Percentiles rank a stretch among this genome's conserved stretches.
These are phyloP conservation scores for Nigrospora oryzae DNA, from an alignment of 2,329 filamentous ascomycete genomes.

Conservation along the genomic window DNA sequence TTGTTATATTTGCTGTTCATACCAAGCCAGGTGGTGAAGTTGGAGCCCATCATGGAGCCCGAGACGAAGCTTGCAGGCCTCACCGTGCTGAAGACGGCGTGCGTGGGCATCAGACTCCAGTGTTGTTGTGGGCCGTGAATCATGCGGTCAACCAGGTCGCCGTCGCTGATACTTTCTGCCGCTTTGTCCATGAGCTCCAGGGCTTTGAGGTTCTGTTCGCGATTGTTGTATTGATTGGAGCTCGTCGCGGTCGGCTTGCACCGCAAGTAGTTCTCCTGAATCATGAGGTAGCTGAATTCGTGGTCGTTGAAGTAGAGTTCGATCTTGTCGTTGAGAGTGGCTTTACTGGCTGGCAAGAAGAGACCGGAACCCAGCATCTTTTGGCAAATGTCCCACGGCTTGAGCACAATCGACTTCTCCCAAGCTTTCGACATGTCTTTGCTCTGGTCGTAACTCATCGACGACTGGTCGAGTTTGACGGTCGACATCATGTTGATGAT, in stretches of 20 bases:
- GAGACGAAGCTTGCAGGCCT: constrained; percentile 80
- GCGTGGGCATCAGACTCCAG: constrained; percentile 95
- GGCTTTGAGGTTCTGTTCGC: constrained; percentile 69
- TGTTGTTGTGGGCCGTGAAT: constrained; percentile 98
- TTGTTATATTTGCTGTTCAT: constrained; percentile 84
- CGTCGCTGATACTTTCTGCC: constrained; percentile 93
- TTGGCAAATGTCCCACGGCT: constrained; percentile 95
- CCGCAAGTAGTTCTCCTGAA: constrained; percentile 94
- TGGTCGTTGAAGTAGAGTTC: constrained; percentile 99
- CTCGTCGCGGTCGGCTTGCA: constrained; percentile 64
- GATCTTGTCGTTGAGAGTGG: constrained; percentile 93
- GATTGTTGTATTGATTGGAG: constrained; percentile 48
- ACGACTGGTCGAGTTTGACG: constrained; percentile 75
- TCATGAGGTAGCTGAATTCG: constrained; percentile 94
- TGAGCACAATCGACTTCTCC: constrained; percentile 95
- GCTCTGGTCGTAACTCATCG: constrained; percentile 75
- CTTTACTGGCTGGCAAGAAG: constrained; percentile 74
- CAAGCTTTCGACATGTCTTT: constrained; percentile 95
- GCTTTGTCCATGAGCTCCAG: constrained; percentile 82
- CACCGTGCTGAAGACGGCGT: constrained; percentile 93
- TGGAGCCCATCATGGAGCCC: constrained; percentile 65
- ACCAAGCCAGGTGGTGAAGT: constrained; percentile 87
- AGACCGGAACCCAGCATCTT: constrained; percentile 86
- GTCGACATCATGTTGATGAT: constrained; percentile 98
- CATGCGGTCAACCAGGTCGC: constrained; percentile 93